A percentile compares a stretch with the other conserved stretches of the same genome.
phyloP scores from a whole-genome alignment of 1,139 yeast genomes.

The Geotrichum restrictum region DNA sequence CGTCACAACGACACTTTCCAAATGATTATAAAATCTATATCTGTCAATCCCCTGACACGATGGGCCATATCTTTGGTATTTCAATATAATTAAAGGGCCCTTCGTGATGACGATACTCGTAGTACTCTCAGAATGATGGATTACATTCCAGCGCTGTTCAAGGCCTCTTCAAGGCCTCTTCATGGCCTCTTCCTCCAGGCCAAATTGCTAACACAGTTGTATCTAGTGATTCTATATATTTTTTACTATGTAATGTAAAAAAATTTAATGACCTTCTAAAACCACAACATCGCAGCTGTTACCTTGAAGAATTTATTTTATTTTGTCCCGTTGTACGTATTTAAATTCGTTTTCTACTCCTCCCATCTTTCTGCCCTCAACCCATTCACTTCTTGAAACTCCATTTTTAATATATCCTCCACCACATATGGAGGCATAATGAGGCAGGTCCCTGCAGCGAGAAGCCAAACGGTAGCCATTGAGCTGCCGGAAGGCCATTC shows the following conservation, averaged over 20 bases:
- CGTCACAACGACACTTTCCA: background rate
- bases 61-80: background rate
- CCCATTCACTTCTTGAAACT: background rate
- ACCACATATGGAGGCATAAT: constrained; percentile 1
- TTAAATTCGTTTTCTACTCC: background rate
- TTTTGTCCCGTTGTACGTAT: too few relatives aligned
- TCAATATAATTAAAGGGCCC: background rate
- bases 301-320: too few relatives aligned
- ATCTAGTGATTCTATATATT: too few relatives aligned
- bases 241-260: too few relatives aligned
- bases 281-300: too few relatives aligned
- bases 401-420: background rate
- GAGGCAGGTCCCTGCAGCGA: constrained; percentile 2
- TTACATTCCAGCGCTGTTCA: too few relatives aligned
- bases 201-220: too few relatives aligned
- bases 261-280: too few relatives aligned
- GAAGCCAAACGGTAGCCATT: constrained; percentile 1
- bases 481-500: background rate
- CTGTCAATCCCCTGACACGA: constrained; percentile 38
- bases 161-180: too few relatives aligned
- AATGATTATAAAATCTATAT: constrained; percentile 30
- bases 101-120: constrained; percentile 6
- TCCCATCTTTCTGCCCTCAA: background rate
- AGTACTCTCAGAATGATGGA: constrained; percentile 11
- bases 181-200: too few relatives aligned